Conservation (phyloP, 306 rosid genomes). For the Casuarina equisetifolia region DNA sequence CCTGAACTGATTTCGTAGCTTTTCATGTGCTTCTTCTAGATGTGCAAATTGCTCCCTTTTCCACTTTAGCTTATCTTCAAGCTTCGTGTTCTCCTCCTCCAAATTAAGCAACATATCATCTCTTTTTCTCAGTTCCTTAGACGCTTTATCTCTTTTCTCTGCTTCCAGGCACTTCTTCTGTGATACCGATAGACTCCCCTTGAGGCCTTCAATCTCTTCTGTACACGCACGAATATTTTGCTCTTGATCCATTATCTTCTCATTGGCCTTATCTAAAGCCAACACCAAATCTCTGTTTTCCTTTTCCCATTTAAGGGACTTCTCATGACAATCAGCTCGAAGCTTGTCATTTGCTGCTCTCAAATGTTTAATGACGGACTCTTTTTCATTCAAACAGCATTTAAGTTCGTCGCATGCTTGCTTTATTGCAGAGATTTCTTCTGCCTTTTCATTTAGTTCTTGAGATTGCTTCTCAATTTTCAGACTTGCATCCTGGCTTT, state of each 20-base stretch:
- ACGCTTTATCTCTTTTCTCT: slow-evolving; percentile 34
- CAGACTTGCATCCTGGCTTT: slow-evolving; percentile 45
- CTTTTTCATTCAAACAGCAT: slow-evolving; percentile 41
- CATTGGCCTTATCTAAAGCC: slow-evolving; percentile 62
- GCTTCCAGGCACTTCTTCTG: slow-evolving; percentile 47
- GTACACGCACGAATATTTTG: slow-evolving; percentile 35
- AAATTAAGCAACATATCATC: slow-evolving; percentile 41
- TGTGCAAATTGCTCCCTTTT: slow-evolving; percentile 78
- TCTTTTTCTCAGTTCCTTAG: slow-evolving; percentile 53
- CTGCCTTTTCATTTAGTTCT: slow-evolving; percentile 46
- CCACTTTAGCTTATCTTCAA: slow-evolving; percentile 78
- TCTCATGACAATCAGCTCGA: slow-evolving; percentile 48
- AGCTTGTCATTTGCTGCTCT: slow-evolving; percentile 57
- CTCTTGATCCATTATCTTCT: slow-evolving; percentile 53
- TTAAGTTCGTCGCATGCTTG: slow-evolving; percentile 43
- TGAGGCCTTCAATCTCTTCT: slow-evolving; percentile 61
- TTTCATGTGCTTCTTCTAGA: slow-evolving; percentile 67
- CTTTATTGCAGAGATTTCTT: slow-evolving; percentile 33
- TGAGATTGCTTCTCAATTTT: slow-evolving; percentile 60
- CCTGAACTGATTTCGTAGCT: slow-evolving; percentile 45
- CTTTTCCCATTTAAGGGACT: slow-evolving; percentile 40
- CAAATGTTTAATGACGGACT: slow-evolving; percentile 52
- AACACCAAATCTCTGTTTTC: slow-evolving; percentile 43
- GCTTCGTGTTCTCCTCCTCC: slow-evolving; percentile 52
- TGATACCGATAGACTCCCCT: slow-evolving; percentile 44